phyloP scores from a whole-genome alignment of 352 stramenopile genomes.

The Plasmopara muralis region DNA sequence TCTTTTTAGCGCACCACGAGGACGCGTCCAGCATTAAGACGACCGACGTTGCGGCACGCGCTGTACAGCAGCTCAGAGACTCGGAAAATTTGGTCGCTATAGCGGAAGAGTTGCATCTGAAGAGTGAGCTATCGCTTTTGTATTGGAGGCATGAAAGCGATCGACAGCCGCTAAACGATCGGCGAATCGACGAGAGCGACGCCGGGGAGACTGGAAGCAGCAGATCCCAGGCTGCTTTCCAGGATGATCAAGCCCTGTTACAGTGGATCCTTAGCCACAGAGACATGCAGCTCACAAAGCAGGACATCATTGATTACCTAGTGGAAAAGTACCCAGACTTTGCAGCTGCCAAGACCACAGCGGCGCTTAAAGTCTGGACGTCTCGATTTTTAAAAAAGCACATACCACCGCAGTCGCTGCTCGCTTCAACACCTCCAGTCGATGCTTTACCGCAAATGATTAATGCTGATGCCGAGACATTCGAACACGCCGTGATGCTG shows the following conservation, averaged over 20 bases:
- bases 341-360: conserved; percentile 41
- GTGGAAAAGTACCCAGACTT: conserved; percentile 47
- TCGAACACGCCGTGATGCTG: conserved; percentile 4
- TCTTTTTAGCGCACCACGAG: conserved; percentile 39
- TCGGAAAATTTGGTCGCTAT: conserved; percentile 26
- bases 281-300: conserved; percentile 40
- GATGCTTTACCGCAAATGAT: not conserved
- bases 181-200: conserved; percentile 7
- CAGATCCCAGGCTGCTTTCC: conserved; percentile 13
- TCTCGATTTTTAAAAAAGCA: conserved; percentile 61
- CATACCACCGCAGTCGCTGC: conserved; percentile 19
- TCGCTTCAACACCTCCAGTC: not conserved
- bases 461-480: conserved; percentile 1
- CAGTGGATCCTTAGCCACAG: conserved; percentile 45
- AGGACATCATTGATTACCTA: conserved; percentile 61
- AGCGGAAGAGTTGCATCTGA: conserved; percentile 40
- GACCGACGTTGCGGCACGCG: conserved; percentile 10
- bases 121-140: conserved; percentile 52
- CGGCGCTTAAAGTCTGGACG: conserved; percentile 59
- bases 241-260: conserved; percentile 34
- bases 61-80: conserved; percentile 19
- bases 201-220: not conserved
- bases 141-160: conserved; percentile 50
- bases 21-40: conserved; percentile 8
- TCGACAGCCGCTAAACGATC: conserved; percentile 17